Evolutionary conservation across 176 grass and related monocot species (phyloP), one percentile per base, ranked within the genome.

Genomic region (Canna indica): DNA sequence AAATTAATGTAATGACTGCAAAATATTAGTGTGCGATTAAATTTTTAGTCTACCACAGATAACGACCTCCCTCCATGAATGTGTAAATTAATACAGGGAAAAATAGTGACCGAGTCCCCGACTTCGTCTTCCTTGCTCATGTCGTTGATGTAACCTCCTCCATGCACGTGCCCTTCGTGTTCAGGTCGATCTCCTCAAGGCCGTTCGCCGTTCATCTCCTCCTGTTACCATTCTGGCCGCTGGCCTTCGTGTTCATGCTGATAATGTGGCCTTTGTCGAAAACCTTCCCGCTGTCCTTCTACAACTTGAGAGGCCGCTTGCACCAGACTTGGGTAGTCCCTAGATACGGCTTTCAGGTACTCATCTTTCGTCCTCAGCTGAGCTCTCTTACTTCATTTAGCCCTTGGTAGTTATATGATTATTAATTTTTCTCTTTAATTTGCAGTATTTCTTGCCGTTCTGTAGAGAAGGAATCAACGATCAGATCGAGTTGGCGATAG

Each of bases 71-170:
- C 20, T 24, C 20, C 20, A n/a, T 7, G 1, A 57, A 13, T 47
- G 10, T 9, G 10, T 47, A 11, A 11, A 1, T 2, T 3, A 47
- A 11, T 4, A 3, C 24, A 77, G 75, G 75, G 26, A 69, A 69
- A 24, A 69, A 69, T 30, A 34, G 35, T 10, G 45, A 45, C 7
- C 24, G 54, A 15, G 75, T 69, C 3, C 75, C 75, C 9, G 75
- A 77, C 36, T 77, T 77, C 48, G 75, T 77, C 33, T 77, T 77
- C 75, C 65, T 77, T 0, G 75, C n/a, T 25, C 75, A 77, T 29
- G 75, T 69, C 7, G 33, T 77, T 0, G 75, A 77, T n/a, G 65
- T 77, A 35, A 24, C 47, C 9, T 77, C 75, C 10, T 77, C 65
- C 47, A 46, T 69, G 65, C 75, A 77, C 47, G 75, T 57, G 1